Evolutionary conservation across 2,329 filamentous ascomycete genomes (phyloP), one percentile per base, ranked within the genome.

Genomic region (Samsoniella hepiali): DNA sequence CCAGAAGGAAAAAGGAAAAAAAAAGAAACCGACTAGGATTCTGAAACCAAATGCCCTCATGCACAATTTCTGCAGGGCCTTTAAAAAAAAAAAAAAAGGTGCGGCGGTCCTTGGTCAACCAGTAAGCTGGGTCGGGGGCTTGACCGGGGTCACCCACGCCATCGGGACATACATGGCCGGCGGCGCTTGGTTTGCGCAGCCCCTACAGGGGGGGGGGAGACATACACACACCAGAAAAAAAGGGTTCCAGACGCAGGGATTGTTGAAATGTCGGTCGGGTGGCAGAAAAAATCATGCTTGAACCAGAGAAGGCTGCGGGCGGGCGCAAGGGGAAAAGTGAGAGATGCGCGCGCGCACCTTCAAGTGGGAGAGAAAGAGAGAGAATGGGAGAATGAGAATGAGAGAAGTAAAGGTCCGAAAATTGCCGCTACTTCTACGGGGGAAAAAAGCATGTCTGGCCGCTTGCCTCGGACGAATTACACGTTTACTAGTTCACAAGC

Each of bases 1-100:
- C 50, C 22, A 8, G 22, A 53, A 22, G 13, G 17, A 9, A 22
- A 8, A 31, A 22, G 6, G 27, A 2, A 8, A 29, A 27, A 47
- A 29, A 27, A 47, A 47, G 44, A 47, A 27, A 22, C 13, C 17
- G 29, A 54, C 58, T 11, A 29, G 58, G 58, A 50, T 45, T 27
- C 15, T 54, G 50, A 45, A 51, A 53, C 58, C 47, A 45, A 58
- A 54, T 29, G 50, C 49, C 38, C 50, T 40, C 42, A 60, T 60
- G 58, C 47, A 53, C 58, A 54, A 36, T 54, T 61, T 13, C 58
- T 61, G 49, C 58, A 61, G 38, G 36, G 49, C n/a, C 38, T 45
- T 58, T 38, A 27, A 17, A 8, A 38, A 22, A 27, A 38, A 38
- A 36, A 55, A 31, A 36, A 10, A 42, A 42, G 15, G 22, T 38